These are phyloP conservation scores for Neonectria punicea DNA, from an alignment of 2,329 filamentous ascomycete species.

Conservation along the genomic window DNA sequence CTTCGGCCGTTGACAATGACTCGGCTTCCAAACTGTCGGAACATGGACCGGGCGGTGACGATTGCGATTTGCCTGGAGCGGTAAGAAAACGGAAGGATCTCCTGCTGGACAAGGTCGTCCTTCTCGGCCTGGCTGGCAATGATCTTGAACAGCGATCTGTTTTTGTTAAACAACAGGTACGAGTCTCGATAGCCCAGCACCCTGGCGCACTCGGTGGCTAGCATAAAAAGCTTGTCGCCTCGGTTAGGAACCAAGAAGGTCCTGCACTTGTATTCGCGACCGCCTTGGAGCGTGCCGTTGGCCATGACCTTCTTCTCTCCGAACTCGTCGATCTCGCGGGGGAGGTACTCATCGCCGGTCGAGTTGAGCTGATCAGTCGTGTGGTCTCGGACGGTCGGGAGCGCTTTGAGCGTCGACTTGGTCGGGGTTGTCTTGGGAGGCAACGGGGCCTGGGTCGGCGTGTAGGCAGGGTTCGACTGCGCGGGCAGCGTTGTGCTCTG, in stretches of 20 bases:
- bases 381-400: conserved; percentile 95
- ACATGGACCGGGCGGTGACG: conserved; percentile 97
- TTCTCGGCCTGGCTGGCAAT: conserved; percentile 97
- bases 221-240: conserved; percentile 96
- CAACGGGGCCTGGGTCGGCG: conserved; percentile 55
- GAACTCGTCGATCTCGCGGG: conserved; percentile 89
- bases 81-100: conserved; percentile 97
- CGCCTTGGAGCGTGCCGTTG: conserved; percentile 83
- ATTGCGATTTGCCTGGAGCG: conserved; percentile 98
- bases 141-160: conserved; percentile 95
- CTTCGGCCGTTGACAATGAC: conserved; percentile 90
- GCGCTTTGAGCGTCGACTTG: conserved; percentile 88
- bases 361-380: conserved; percentile 94
- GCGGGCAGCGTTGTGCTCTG: conserved; percentile 58
- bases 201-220: conserved; percentile 95
- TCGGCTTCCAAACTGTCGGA: conserved; percentile 95
- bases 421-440: conserved; percentile 84
- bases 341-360: conserved; percentile 93
- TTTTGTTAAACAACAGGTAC: conserved; percentile 99
- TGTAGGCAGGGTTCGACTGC: conserved; percentile 54
- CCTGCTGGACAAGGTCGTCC: conserved; percentile 93
- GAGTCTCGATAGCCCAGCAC: conserved; percentile 95
- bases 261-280: conserved; percentile 88
- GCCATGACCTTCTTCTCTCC: conserved; percentile 93
- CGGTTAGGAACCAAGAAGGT: conserved; percentile 93